Evolutionary conservation across 2,329 filamentous ascomycete genomes (phyloP).

Genomic region (Pseudogymnoascus sp.): DNA sequence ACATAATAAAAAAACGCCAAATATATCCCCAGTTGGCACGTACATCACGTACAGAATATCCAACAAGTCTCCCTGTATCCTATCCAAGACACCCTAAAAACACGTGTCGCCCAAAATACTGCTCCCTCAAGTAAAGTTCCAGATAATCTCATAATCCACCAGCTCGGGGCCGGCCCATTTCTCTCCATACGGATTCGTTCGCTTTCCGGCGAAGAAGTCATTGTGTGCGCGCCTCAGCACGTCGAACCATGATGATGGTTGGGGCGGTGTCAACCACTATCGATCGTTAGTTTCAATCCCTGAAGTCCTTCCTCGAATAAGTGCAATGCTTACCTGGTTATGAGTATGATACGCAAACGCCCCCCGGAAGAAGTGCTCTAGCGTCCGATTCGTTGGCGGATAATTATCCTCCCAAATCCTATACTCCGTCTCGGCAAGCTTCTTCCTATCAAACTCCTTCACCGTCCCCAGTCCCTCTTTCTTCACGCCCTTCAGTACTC

Average conservation of each 20-base stretch:
- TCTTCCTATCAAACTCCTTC: constrained; percentile 23
- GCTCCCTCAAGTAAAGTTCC: constrained; percentile 42
- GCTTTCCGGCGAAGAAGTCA: constrained; percentile 44
- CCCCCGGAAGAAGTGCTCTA: constrained; percentile 51
- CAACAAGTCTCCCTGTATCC: background rate
- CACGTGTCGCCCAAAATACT: background rate
- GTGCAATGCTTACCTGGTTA: constrained; percentile 42
- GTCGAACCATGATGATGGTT: constrained; percentile 50
- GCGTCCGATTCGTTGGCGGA: constrained; percentile 49
- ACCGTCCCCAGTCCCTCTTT: constrained; percentile 19
- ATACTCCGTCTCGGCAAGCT: constrained; percentile 37
- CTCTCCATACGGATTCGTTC: constrained; percentile 48
- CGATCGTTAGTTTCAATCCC: constrained; percentile 17
- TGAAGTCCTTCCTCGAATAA: background rate
- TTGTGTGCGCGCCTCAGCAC: constrained; percentile 48
- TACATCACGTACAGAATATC: constrained; percentile 1
- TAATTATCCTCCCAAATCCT: constrained; percentile 44
- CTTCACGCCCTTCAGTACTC: background rate
- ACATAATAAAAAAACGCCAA: constrained; percentile 1
- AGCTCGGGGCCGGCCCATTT: constrained; percentile 45
- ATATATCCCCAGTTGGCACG: background rate
- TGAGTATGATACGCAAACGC: constrained; percentile 54
- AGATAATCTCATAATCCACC: constrained; percentile 44
- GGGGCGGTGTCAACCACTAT: constrained; percentile 50
- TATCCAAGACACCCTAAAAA: background rate